A percentile compares a stretch with the other conserved stretches of the same genome.
Evolutionary conservation across 2,329 filamentous ascomycete genomes (phyloP).

Genomic region (Calonectria naviculata): DNA sequence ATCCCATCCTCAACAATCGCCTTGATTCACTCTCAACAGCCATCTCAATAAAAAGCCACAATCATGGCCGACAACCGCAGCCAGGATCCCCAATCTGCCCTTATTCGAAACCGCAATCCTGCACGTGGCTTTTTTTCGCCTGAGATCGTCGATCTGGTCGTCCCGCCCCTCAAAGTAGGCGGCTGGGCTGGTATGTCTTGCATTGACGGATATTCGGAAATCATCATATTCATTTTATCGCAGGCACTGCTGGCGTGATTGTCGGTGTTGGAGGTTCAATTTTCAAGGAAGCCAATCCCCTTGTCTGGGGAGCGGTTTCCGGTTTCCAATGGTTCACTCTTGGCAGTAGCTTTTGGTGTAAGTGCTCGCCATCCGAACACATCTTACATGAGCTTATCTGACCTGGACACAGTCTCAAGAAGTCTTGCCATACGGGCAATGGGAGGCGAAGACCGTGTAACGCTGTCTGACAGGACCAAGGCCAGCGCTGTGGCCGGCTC

Average conservation of each 20-base stretch:
- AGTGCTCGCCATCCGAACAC: constrained; percentile 39
- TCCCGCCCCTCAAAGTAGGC: constrained; percentile 68
- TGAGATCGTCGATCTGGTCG: constrained; percentile 57
- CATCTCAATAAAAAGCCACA: not conserved
- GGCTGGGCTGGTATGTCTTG: constrained; percentile 62
- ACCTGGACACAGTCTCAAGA: constrained; percentile 56
- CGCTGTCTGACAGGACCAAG: constrained; percentile 68
- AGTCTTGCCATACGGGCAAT: constrained; percentile 58
- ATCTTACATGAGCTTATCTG: constrained; percentile 2
- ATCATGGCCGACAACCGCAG: constrained; percentile 30
- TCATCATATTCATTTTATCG: not conserved
- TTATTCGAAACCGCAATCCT: constrained; percentile 37
- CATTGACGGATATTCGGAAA: not conserved
- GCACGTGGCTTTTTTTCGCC: constrained; percentile 53
- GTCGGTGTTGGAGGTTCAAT: constrained; percentile 79
- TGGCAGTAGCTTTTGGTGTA: constrained; percentile 82
- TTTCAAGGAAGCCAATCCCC: constrained; percentile 72
- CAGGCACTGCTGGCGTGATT: constrained; percentile 71
- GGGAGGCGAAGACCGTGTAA: constrained; percentile 64
- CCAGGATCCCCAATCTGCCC: constrained; percentile 30
- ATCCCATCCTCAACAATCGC: not conserved
- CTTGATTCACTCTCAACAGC: not conserved
- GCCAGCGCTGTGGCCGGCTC: constrained; percentile 79
- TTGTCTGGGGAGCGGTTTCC: constrained; percentile 77
- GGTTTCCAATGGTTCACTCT: constrained; percentile 86